Evolutionary conservation across 2,329 filamentous ascomycete genomes (phyloP).

Genomic region (Trichoderma hamatum): DNA sequence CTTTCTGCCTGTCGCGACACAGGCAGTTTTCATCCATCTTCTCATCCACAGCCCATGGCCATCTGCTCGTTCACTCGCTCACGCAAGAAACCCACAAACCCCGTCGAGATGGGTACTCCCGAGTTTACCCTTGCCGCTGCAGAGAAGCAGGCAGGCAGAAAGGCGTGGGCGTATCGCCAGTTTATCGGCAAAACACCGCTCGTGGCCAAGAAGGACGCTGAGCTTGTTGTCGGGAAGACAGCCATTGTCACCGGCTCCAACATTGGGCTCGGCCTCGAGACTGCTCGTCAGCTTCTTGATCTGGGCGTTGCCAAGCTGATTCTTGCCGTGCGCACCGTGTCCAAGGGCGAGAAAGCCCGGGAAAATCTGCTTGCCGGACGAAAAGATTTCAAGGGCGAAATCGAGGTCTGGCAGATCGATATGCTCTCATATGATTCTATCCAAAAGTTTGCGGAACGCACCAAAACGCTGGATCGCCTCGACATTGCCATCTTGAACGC

Average conservation of each 20-base stretch:
- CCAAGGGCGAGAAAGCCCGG: constrained; percentile 7
- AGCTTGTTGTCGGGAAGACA: not conserved
- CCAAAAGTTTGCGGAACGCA: not conserved
- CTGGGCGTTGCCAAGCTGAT: constrained; percentile 9
- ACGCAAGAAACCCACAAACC: not conserved
- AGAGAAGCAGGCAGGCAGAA: not conserved
- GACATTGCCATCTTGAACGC: constrained; percentile 20
- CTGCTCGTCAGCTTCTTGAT: not conserved
- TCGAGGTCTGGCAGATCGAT: constrained; percentile 1
- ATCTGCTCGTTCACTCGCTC: not conserved
- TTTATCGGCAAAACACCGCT: not conserved
- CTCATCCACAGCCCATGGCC: not conserved
- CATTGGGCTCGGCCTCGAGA: not conserved
- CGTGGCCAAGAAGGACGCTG: not conserved
- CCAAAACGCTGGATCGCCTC: not conserved
- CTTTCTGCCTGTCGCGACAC: not conserved
- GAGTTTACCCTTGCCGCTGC: not conserved
- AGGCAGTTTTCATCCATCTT: not conserved
- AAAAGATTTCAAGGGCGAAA: not conserved
- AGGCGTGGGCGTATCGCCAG: not conserved
- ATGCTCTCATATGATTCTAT: constrained; percentile 12
- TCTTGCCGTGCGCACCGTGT: constrained; percentile 7
- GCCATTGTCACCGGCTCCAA: not conserved
- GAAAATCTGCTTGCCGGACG: constrained; percentile 1
- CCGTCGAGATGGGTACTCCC: not conserved